Evolutionary conservation across 1,284 basidiomycete species (phyloP).

Genomic region (Irpex sp.): DNA sequence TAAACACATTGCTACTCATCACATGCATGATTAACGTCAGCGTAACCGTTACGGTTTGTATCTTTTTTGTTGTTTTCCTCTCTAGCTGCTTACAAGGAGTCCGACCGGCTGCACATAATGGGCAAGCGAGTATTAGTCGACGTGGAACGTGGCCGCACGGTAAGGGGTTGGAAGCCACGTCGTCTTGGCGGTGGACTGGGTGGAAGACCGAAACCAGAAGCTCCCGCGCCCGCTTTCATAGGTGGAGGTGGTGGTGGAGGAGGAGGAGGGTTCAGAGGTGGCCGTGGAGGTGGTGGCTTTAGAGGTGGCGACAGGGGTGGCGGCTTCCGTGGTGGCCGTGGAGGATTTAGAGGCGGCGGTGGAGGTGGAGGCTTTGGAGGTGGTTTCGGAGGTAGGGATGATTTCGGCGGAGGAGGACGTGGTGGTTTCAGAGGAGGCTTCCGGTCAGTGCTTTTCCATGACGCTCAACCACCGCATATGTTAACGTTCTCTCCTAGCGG

Average conservation of each 20-base stretch:
- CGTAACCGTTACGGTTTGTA: conserved; percentile 16
- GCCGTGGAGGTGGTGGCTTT: conserved; percentile 41
- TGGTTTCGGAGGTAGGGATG: conserved; percentile 28
- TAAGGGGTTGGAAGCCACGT: conserved; percentile 97
- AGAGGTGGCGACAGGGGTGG: conserved; percentile 28
- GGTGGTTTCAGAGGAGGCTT: conserved; percentile 28
- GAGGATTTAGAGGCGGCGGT: conserved; percentile 37
- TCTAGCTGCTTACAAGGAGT: conserved; percentile 97
- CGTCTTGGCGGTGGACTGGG: conserved; percentile 94
- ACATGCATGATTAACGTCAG: conserved; percentile 16
- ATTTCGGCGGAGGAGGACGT: conserved; percentile 17
- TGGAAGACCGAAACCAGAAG: conserved; percentile 86
- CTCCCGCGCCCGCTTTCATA: conserved; percentile 37
- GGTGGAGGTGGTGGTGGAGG: conserved; percentile 30
- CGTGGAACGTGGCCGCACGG: conserved; percentile 96
- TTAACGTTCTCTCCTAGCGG: conserved; percentile 38
- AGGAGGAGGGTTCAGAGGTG: conserved; percentile 37
- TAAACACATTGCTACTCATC: conserved; percentile 31
- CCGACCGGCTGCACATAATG: conserved; percentile 95
- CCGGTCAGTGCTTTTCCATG: conserved; percentile 2
- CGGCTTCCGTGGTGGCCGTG: conserved; percentile 32
- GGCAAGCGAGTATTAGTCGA: conserved; percentile 95
- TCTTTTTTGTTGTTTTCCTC: conserved; percentile 14
- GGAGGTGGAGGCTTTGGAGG: conserved; percentile 31
- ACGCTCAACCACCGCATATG: not conserved